A percentile compares a stretch with the other conserved stretches of the same genome.
phyloP scores from a whole-genome alignment of 1,139 yeast species.

The Zhuliangozyma blackwelliae region DNA sequence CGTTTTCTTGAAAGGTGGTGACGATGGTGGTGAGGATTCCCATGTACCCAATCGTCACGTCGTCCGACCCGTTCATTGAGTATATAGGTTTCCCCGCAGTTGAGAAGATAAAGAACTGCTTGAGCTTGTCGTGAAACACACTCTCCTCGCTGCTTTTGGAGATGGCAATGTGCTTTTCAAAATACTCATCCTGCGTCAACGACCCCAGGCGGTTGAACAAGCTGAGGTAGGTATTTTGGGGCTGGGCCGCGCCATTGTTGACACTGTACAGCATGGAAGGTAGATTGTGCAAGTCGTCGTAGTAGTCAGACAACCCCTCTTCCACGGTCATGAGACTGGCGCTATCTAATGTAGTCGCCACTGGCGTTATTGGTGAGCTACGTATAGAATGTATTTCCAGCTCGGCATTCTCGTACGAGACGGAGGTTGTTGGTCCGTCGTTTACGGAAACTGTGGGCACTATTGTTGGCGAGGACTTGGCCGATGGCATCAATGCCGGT shows the following conservation, averaged over 20 bases:
- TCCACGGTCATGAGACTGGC: constrained; percentile 5
- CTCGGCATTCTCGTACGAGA: constrained; percentile 8
- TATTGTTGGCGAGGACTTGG: too few species aligned
- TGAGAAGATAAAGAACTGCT: constrained; percentile 80
- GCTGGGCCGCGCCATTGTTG: too few species aligned
- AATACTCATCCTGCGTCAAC: constrained; percentile 9
- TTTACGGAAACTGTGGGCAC: too few species aligned
- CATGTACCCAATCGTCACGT: constrained; percentile 65
- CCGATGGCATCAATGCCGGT: too few species aligned
- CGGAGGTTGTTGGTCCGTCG: constrained; percentile 8
- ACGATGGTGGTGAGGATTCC: constrained; percentile 69
- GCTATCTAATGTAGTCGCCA: constrained; percentile 1
- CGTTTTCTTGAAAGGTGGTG: constrained; percentile 51
- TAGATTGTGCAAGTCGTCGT: constrained; percentile 4
- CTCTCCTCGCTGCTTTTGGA: constrained; percentile 21
- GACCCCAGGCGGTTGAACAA: too few species aligned
- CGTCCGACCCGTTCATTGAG: constrained; percentile 74
- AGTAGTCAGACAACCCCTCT: constrained; percentile 4
- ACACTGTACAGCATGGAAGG: background rate
- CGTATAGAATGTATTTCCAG: constrained; percentile 7
- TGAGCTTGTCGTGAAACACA: constrained; percentile 42
- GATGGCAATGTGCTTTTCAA: constrained; percentile 13
- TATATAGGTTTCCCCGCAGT: constrained; percentile 92
- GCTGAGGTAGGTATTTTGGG: too few species aligned
- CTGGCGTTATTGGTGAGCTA: constrained; percentile 5